Base-by-base conservation (phyloP, 2,329 filamentous ascomycete genomes). In the Parascedosporium putredinis region DNA sequence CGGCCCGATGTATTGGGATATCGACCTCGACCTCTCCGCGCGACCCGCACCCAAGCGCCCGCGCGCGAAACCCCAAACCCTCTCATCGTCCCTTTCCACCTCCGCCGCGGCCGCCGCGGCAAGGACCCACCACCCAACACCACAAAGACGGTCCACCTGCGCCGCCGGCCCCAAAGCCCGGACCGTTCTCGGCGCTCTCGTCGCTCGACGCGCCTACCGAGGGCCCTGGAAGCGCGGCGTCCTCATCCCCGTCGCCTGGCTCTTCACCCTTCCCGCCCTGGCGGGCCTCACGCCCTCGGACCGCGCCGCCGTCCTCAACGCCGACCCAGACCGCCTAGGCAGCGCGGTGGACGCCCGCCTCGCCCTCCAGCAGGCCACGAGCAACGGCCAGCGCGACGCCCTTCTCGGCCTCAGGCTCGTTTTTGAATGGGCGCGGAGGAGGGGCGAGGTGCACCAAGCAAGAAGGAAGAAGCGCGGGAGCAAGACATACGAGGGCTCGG, bases 1-100 rank as follows among this genome's bases (percentile, higher is more conserved):
- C 4, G 74, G 80, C 1, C 74, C 81, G 4, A 72, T 74, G 3
- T 91, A 88, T 68, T 96, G 90, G 90, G 83, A 87, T 38, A 74
- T 94, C 2, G 80, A 81, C 5, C 72, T 95, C 3, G 83, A 93
- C 60, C 88, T 96, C 55, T 70, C 69, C 3, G 69, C 73, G 46
- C 80, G 85, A 51, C 70, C 81, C 0, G 64, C 71, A 45, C 70
- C 78, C 4, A 65, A 74, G 18, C 18, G 38, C 3, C 18, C 38
- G 5, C 16, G 5, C 16, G 18, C 20, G 2, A 42, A 42, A 14
- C 38, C 38, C 18, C 38, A 22, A 20, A 42, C 38, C 1, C 38
- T 42, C 23, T 42, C 38, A 10, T 42, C 38, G 38, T 20, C 38
- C 20, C 20, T 20, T n/a, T n/a, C n/a, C 23, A 24, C 33, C 10